These are phyloP conservation scores for Talaromyces thailandensis DNA, from an alignment of 495 filamentous ascomycete genomes.

Conservation along the genomic window DNA sequence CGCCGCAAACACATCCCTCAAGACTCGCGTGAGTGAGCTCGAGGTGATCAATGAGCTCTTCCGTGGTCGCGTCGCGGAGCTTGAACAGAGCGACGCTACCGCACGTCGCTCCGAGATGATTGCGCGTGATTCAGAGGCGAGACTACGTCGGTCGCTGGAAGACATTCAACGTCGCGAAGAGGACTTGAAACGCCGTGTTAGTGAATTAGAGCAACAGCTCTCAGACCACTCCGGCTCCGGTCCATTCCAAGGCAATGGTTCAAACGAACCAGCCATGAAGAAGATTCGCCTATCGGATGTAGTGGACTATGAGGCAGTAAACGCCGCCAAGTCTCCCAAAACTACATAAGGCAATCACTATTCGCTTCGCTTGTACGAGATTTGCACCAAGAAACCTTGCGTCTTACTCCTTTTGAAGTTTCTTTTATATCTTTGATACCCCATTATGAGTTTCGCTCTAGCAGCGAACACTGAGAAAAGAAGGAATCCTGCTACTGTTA, in stretches of 20 bases:
- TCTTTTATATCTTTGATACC: slow-evolving; percentile 8
- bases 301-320: slow-evolving; percentile 31
- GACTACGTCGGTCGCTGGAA: slow-evolving; percentile 60
- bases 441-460: slow-evolving; percentile 4
- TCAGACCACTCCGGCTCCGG: slow-evolving; percentile 21
- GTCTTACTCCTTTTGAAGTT: not conserved
- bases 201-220: slow-evolving; percentile 66
- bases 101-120: slow-evolving; percentile 52
- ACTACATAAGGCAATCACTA: not conserved
- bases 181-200: slow-evolving; percentile 70
- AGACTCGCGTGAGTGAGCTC: slow-evolving; percentile 85
- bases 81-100: slow-evolving; percentile 69
- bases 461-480: slow-evolving; percentile 2
- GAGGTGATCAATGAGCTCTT: slow-evolving; percentile 96
- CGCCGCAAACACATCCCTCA: slow-evolving; percentile 68
- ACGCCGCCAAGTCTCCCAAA: slow-evolving; percentile 26
- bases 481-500: not conserved
- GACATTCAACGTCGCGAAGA: slow-evolving; percentile 70
- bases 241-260: slow-evolving; percentile 16
- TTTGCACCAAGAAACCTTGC: not conserved
- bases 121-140: slow-evolving; percentile 47
- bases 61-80: slow-evolving; percentile 74
- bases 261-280: slow-evolving; percentile 36
- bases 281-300: slow-evolving; percentile 34
- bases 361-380: not conserved